These are phyloP conservation scores for Russula olivacea DNA, from an alignment of 768 basidiomycete genomes.

Conservation along the genomic window DNA sequence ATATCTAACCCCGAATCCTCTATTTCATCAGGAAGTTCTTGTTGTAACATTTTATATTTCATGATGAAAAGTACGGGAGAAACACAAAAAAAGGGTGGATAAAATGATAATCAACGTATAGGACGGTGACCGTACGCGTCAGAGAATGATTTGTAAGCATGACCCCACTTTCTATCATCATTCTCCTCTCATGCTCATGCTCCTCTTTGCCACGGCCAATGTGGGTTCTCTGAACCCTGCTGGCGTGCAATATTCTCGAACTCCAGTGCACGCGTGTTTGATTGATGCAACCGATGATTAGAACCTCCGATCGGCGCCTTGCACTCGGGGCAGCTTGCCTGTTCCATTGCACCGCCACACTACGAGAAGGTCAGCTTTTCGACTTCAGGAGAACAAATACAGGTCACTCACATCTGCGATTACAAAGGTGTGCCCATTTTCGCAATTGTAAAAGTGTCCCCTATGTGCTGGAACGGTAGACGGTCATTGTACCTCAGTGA, in stretches of 20 bases:
- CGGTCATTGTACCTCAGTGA: background rate
- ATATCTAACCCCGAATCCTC: too few relatives aligned
- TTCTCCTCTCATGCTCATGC: conserved; percentile 17
- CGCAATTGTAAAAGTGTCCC: conserved; percentile 34
- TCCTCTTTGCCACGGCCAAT: conserved; percentile 31
- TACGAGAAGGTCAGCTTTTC: conserved; percentile 27
- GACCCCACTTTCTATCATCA: too few relatives aligned
- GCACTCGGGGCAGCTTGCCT: conserved; percentile 52
- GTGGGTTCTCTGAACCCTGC: conserved; percentile 30
- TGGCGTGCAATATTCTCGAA: conserved; percentile 40
- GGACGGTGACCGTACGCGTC: too few relatives aligned
- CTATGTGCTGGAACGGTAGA: conserved; percentile 25
- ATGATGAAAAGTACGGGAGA: too few relatives aligned
- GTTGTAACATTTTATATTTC: too few relatives aligned
- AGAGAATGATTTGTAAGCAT: too few relatives aligned
- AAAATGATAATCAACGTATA: too few relatives aligned
- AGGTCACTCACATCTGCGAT: conserved; percentile 44
- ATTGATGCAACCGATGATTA: conserved; percentile 36
- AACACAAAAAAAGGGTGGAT: too few relatives aligned
- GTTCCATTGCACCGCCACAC: conserved; percentile 55
- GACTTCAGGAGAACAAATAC: background rate
- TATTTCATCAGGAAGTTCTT: too few relatives aligned
- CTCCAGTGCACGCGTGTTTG: conserved; percentile 44
- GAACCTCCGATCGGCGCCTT: conserved; percentile 47
- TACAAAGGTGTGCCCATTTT: conserved; percentile 57